phyloP scores from a whole-genome alignment of 2,329 filamentous ascomycete species.

The Alternaria gaisen region DNA sequence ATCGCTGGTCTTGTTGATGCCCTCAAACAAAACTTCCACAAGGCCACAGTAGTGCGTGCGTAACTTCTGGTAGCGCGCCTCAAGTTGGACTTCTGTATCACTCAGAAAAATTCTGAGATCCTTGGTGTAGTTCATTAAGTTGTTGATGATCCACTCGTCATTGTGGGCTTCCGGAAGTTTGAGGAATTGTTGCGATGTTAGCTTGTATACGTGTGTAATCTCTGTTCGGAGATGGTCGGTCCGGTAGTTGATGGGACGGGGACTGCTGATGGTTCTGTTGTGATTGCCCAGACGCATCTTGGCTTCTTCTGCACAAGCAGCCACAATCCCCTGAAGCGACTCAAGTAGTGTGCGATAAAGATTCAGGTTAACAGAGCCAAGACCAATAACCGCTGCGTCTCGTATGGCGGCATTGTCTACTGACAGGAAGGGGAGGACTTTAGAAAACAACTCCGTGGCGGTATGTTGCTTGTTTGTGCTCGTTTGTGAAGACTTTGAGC shows the following conservation, averaged over 20 bases:
- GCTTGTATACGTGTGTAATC: conserved; percentile 93
- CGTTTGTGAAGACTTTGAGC: conserved; percentile 74
- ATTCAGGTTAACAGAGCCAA: conserved; percentile 94
- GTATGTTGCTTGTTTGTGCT: conserved; percentile 83
- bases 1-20: conserved; percentile 84
- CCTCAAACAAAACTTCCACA: conserved; percentile 91
- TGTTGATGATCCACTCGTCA: conserved; percentile 90
- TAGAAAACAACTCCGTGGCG: conserved; percentile 87
- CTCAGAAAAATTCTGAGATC: conserved; percentile 94
- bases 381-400: conserved; percentile 87
- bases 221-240: conserved; percentile 91
- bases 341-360: conserved; percentile 92
- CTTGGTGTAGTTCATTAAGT: conserved; percentile 87
- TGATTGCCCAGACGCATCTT: conserved; percentile 79
- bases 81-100: conserved; percentile 91
- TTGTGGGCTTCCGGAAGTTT: conserved; percentile 79
- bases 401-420: conserved; percentile 82
- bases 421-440: conserved; percentile 85
- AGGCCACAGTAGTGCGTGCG: conserved; percentile 93
- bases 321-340: conserved; percentile 85
- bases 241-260: conserved; percentile 76
- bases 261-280: conserved; percentile 83
- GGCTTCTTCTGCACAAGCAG: conserved; percentile 86
- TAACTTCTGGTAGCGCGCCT: conserved; percentile 92
- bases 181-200: conserved; percentile 90